Base-by-base conservation (phyloP, 345 rosid species). In the Salix exigua region DNA sequence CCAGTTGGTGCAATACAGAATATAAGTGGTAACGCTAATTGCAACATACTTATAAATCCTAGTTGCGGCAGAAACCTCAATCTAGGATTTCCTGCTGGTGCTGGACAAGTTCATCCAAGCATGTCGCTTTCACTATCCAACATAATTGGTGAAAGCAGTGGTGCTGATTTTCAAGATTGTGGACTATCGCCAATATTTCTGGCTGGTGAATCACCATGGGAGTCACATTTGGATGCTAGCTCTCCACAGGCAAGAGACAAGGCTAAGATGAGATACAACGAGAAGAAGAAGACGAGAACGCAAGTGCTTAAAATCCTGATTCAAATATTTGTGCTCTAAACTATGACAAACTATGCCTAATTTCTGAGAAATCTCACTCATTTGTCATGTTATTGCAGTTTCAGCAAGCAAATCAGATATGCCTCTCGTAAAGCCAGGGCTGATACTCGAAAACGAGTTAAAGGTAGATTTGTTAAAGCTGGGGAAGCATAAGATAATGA, bases 361-460 rank as follows among this genome's bases (percentile, higher is more conserved):
- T 37, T 72, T 65, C n/a, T 71, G 35, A 42, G 62, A 58, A 14
- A 58, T 58, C 7, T 9, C 28, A 58, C 62, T 58, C 13, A 55
- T 9, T 58, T 58, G 26, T n/a, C 26, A n/a, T 58, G 62, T 58
- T 73, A 17, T 85, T 44, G 76, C 66, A 94, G 97, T 70, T 94
- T 91, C 64, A 91, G 91, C 8, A 92, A 94, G 70, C 94, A 94
- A 79, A 94, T 94, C 83, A 85, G 95, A 80, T 94, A 94, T 73
- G 94, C 91, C 60, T 89, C 96, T 18, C 89, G 97, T 2, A 94
- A 94, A 87, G 96, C 93, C 60, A 91, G 98, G 81, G 98, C 98
- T 37, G 97, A 94, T 73, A 90, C 94, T 11, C 91, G 98, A 81
- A 94, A 90, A 78, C 85, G 97, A 16, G 98, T 90, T 76, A 94